Evolutionary conservation across 1,284 basidiomycete genomes (phyloP).

Genomic region (Calocybe gambosa): DNA sequence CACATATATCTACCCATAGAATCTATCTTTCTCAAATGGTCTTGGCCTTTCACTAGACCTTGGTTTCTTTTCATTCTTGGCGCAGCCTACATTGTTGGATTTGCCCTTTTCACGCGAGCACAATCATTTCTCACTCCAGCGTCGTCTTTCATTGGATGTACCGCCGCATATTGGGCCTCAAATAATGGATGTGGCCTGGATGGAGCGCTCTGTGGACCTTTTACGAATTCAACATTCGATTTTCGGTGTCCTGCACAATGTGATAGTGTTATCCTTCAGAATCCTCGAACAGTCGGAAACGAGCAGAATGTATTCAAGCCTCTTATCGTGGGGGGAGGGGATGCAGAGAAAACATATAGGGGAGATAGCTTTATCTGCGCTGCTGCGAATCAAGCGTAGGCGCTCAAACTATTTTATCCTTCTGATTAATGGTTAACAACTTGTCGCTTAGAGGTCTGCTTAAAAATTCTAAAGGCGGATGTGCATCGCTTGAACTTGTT

Average conservation of each 20-base stretch:
- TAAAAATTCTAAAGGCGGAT: constrained; percentile 65
- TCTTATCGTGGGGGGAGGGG: constrained; percentile 80
- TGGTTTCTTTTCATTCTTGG: constrained; percentile 53
- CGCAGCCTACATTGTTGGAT: constrained; percentile 61
- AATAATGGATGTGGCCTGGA: constrained; percentile 76
- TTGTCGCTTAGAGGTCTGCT: constrained; percentile 54
- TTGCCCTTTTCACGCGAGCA: constrained; percentile 67
- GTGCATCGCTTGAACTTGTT: constrained; percentile 62
- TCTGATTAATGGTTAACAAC: background rate
- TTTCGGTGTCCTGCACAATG: constrained; percentile 84
- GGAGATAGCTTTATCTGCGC: constrained; percentile 85
- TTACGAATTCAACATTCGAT: constrained; percentile 54
- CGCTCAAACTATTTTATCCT: constrained; percentile 13
- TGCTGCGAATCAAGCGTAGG: constrained; percentile 78
- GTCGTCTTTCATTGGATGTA: constrained; percentile 61
- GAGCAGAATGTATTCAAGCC: constrained; percentile 63
- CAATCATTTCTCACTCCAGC: constrained; percentile 66
- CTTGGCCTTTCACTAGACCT: constrained; percentile 42
- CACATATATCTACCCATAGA: constrained; percentile 46
- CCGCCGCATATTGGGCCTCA: constrained; percentile 63
- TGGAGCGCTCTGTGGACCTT: constrained; percentile 63
- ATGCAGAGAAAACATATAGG: constrained; percentile 63
- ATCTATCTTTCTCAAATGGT: constrained; percentile 41
- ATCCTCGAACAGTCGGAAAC: constrained; percentile 72
- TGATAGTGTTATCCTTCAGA: constrained; percentile 60